These are phyloP conservation scores for Trichoderma citrinoviride DNA, from an alignment of 2,329 filamentous ascomycete genomes.

Conservation along the genomic window DNA sequence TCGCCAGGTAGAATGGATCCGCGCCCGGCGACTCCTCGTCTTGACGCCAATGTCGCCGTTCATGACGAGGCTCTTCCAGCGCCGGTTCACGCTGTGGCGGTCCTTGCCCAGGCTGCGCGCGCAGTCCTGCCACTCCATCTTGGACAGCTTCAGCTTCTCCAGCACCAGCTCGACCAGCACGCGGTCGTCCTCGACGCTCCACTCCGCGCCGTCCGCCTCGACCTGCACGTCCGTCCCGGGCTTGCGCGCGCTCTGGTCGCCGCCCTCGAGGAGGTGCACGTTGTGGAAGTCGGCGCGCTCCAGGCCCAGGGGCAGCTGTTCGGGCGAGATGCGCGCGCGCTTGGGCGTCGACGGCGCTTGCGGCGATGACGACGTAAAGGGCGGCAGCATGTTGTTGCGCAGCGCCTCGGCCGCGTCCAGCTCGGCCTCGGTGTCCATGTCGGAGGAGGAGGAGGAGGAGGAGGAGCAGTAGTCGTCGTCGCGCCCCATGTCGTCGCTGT, in stretches of 20 bases:
- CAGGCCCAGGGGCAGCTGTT: slow-evolving; percentile 58
- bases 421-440: slow-evolving; percentile 35
- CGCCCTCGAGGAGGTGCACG: slow-evolving; percentile 39
- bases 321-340: slow-evolving; percentile 58
- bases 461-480: slow-evolving; percentile 31
- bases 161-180: slow-evolving; percentile 65
- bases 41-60: slow-evolving; percentile 61
- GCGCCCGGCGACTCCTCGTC: slow-evolving; percentile 42
- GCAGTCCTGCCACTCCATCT: slow-evolving; percentile 66
- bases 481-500: slow-evolving; percentile 47
- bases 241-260: slow-evolving; percentile 27
- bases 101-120: slow-evolving; percentile 62
- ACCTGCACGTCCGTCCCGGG: slow-evolving; percentile 41
- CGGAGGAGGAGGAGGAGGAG: slow-evolving; percentile 8
- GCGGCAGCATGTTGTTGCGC: background rate
- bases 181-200: slow-evolving; percentile 63
- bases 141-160: slow-evolving; percentile 63
- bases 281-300: slow-evolving; percentile 58
- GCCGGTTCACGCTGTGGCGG: slow-evolving; percentile 52
- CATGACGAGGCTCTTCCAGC: slow-evolving; percentile 63
- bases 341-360: slow-evolving; percentile 54
- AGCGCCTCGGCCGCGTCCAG: slow-evolving; percentile 18
- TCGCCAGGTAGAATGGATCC: slow-evolving; percentile 56
- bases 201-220: slow-evolving; percentile 48
- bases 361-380: slow-evolving; percentile 13